Conservation (phyloP, 768 basidiomycete species). For the Myochromella boudieri region DNA sequence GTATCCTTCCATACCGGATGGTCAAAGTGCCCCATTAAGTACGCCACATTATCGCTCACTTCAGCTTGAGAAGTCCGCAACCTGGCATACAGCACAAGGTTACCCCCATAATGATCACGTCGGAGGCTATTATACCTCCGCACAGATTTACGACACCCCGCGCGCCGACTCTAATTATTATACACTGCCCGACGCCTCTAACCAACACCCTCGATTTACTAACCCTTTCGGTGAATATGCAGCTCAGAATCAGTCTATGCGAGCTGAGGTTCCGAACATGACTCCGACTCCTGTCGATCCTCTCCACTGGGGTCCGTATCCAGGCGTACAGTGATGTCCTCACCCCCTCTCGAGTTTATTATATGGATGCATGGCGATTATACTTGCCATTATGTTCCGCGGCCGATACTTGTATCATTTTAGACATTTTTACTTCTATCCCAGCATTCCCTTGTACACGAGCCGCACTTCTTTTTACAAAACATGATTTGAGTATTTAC, state of each 20-base stretch:
- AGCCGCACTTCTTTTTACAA: constrained; percentile 9
- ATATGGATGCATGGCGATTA: too few relatives aligned
- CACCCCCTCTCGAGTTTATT: too few relatives aligned
- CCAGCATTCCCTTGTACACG: neutral
- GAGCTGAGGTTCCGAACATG: neutral
- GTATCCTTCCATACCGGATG: too few relatives aligned
- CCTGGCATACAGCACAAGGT: neutral
- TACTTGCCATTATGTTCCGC: too few relatives aligned
- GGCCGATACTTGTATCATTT: constrained; percentile 17
- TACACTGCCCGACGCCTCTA: constrained; percentile 7
- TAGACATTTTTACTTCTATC: constrained; percentile 16
- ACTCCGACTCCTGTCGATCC: constrained; percentile 9
- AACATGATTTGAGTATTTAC: neutral
- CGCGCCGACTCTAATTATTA: neutral
- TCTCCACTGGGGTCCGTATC: constrained; percentile 14
- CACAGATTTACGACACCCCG: neutral
- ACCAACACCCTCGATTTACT: constrained; percentile 3
- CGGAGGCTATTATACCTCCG: neutral
- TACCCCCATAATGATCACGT: too few relatives aligned
- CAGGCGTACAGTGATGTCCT: too few relatives aligned
- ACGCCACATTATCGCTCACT: constrained; percentile 5
- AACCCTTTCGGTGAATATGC: constrained; percentile 9
- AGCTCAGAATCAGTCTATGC: neutral
- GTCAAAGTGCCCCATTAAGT: too few relatives aligned
- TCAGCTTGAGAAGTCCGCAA: neutral